Evolutionary conservation across 2,329 filamentous ascomycete species (phyloP), one percentile per base, ranked within the genome.

Genomic region (Talaromyces amestolkiae): DNA sequence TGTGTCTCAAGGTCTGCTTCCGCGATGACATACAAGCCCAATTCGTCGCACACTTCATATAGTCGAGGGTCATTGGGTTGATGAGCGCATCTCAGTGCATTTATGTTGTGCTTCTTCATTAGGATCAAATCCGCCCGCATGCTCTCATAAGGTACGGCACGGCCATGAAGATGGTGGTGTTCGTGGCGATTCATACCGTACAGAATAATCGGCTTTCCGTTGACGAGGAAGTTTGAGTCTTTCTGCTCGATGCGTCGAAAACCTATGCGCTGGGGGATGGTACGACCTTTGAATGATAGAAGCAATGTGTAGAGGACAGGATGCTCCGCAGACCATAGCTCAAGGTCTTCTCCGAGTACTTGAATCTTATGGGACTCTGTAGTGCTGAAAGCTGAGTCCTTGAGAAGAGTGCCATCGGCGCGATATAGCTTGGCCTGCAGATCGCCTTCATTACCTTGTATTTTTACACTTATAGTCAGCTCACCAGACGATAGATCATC

Each of bases 21-120:
- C 24, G 76, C 75, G 49, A 78, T 75, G 9, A 78, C 72, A 70
- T 73, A 78, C 22, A 78, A 66, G 1, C 76, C 76, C 8, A 78
- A 68, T 66, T 77, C 76, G 62, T 77, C 74, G 49, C 72, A 74
- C 15, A 77, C 68, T 9, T 72, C 69, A 45, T 74, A 72, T 0
- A 77, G 68, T 3, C 69, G 61, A 3, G 76, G 71, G 54, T 75
- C 84, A 79, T 80, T 22, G 0, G 88, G 86, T 67, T 91, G 88
- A 71, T 92, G 89, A 1, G 85, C 88, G 61, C 85, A 88, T 0
- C 89, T 86, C 7, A 92, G 81, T 0, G 89, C 87, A 68, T 92
- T 91, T 76, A 91, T 83, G 70, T 91, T 91, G 79, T 90, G 84
- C 9, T 77, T 79, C 74, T 91, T 91, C 88, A 91, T 91, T 3